These are phyloP conservation scores for Phyllostachys edulis DNA, from an alignment of 176 grass and related monocot genomes.

Conservation along the genomic window DNA sequence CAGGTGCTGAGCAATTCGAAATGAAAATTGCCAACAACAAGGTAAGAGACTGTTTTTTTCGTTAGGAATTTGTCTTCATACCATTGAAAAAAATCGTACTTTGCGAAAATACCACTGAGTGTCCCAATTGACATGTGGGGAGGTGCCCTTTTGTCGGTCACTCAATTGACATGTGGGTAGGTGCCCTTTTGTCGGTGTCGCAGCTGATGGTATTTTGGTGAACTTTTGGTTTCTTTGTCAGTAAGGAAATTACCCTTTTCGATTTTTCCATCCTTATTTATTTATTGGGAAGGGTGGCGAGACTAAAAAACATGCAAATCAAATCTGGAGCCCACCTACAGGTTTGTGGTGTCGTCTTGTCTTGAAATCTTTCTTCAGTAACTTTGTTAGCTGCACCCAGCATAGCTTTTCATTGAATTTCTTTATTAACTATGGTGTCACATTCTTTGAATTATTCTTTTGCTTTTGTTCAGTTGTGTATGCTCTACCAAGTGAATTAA, in stretches of 20 bases:
- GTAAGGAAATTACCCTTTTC: neutral
- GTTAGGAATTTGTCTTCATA: neutral
- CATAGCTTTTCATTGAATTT: no score
- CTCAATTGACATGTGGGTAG: no score
- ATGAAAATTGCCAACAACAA: conserved; percentile 96
- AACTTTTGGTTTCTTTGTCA: neutral
- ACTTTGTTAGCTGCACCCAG: no score
- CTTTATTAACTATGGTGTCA: neutral
- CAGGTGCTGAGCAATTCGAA: conserved; percentile 66
- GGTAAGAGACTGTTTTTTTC: conserved; percentile 30
- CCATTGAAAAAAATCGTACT: neutral
- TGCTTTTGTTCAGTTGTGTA: neutral
- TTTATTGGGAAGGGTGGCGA: conserved; percentile 94
- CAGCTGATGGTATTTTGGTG: neutral
- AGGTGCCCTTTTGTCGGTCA: no score
- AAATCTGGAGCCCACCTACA: no score
- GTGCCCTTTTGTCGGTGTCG: neutral
- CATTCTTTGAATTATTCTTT: neutral
- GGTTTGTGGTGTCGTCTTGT: no score
- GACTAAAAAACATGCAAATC: neutral
- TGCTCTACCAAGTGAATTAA: neutral
- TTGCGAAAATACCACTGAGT: neutral
- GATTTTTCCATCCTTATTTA: neutral
- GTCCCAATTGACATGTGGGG: neutral
- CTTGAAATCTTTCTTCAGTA: no score